A percentile compares a stretch with the other conserved stretches of the same genome.
These are phyloP conservation scores for Candida insectorum DNA, from an alignment of 805 yeast species.

Conservation along the genomic window DNA sequence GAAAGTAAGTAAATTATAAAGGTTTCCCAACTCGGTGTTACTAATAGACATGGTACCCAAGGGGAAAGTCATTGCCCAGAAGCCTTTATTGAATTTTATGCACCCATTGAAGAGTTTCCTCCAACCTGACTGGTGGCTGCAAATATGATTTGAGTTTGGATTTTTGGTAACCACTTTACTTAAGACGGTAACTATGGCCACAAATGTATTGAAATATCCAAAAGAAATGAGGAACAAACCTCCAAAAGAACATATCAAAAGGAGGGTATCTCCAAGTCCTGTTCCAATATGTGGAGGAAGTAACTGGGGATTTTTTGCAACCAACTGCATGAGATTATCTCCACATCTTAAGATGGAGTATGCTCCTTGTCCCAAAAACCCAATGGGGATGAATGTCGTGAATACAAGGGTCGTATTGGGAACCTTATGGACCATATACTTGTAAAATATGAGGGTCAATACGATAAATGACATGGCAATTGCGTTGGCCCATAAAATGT, in stretches of 20 bases:
- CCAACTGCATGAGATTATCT: conserved; percentile 28
- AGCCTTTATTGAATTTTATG: conserved; percentile 17
- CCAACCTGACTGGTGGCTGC: conserved; percentile 12
- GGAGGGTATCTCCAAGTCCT: background rate
- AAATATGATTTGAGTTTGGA: conserved; percentile 20
- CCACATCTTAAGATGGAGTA: conserved; percentile 62
- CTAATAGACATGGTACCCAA: conserved; percentile 77
- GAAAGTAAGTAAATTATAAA: conserved; percentile 54
- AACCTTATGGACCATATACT: conserved; percentile 53
- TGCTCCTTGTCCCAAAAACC: conserved; percentile 84
- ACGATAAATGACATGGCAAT: conserved; percentile 55
- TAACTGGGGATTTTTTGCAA: conserved; percentile 3
- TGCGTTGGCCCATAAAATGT: conserved; percentile 69
- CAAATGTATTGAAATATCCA: conserved; percentile 51
- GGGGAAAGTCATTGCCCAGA: conserved; percentile 86
- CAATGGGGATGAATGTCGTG: conserved; percentile 75
- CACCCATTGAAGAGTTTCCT: conserved; percentile 13
- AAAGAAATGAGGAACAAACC: conserved; percentile 48
- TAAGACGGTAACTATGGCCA: conserved; percentile 30
- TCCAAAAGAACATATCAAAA: conserved; percentile 22
- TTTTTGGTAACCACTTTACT: conserved; percentile 42
- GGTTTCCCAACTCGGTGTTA: conserved; percentile 46
- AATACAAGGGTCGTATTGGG: conserved; percentile 56
- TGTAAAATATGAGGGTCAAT: conserved; percentile 56
- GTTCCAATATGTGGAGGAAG: background rate